phyloP scores from a whole-genome alignment of 1,139 yeast genomes.

The Blastobotrys arbuscula region DNA sequence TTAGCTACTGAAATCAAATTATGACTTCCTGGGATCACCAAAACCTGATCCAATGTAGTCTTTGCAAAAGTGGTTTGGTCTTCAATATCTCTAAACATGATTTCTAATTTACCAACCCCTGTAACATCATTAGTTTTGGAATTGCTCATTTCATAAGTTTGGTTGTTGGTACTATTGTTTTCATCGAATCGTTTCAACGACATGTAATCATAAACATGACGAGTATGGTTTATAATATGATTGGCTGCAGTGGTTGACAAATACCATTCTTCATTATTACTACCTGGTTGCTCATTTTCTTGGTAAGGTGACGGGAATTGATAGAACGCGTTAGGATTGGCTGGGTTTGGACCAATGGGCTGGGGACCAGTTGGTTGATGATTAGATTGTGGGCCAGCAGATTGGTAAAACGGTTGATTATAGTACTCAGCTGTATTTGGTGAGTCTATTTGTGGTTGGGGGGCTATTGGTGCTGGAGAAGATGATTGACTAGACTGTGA shows the following conservation, averaged over 20 bases:
- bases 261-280: slow-evolving; percentile 8
- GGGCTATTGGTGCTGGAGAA: not conserved
- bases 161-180: not conserved
- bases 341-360: not conserved
- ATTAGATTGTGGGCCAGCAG: no score
- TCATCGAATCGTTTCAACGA: slow-evolving; percentile 1
- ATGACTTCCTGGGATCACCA: slow-evolving; percentile 3
- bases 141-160: not conserved
- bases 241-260: slow-evolving; percentile 6
- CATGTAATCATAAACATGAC: slow-evolving; percentile 5
- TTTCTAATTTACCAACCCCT: slow-evolving; percentile 10
- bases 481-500: not conserved
- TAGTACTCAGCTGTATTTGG: no score
- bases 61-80: slow-evolving; percentile 2
- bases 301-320: no score
- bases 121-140: not conserved
- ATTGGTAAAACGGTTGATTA: no score
- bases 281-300: no score
- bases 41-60: slow-evolving; percentile 9
- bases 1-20: slow-evolving; percentile 3
- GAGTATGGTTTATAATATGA: not conserved
- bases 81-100: slow-evolving; percentile 4
- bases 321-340: no score
- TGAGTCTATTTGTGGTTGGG: no score
- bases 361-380: no score